Evolutionary conservation across 1,139 yeast genomes (phyloP), one percentile per base, ranked within the genome.

Genomic region (Candida glucosophila): DNA sequence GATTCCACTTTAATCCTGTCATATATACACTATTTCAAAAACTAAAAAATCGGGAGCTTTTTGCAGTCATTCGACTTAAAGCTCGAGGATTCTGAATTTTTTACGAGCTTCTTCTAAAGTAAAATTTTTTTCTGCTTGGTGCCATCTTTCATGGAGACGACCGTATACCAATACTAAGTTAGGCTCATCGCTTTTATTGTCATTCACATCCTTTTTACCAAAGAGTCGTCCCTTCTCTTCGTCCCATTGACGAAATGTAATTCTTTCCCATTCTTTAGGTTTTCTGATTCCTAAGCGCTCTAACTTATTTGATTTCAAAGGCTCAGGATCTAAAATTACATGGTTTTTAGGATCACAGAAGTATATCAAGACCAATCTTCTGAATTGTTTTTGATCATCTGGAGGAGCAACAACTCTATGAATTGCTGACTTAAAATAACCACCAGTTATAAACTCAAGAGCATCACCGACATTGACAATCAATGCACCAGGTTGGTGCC

Each of bases 381-480:
- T 48, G 35, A 41, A 59, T 3, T 35, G 30, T 16, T 42, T 41
- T 31, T 52, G 58, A 26, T 52, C 58, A 14, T 36, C 40, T 4
- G 58, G 58, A 6, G 58, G 56, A 19, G 56, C 33, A 4, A 51
- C 36, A 2, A 52, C 58, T 20, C 58, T 34, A 31, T 52, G 58
- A 20, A 52, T 39, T 0, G 58, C 49, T n/a, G 53, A 47, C 24
- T 50, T 50, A 34, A 52, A 52, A 28, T 40, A 50, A 2, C 57
- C 57, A 6, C 57, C 57, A 10, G 55, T 44, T 49, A 55, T 50
- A 25, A 52, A 52, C 21, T 43, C 43, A 24, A 52, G 38, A 0
- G 58, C 50, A 29, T 52, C 58, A 5, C 58, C 58, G 18, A 52
- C 43, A 32, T 67, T 67, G 6, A 67, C 73, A 28, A 68, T 56